Percentiles rank a stretch among this genome's conserved stretches.
Conservation (phyloP, 208 protist species). For the Herpetomonas tarakana region DNA sequence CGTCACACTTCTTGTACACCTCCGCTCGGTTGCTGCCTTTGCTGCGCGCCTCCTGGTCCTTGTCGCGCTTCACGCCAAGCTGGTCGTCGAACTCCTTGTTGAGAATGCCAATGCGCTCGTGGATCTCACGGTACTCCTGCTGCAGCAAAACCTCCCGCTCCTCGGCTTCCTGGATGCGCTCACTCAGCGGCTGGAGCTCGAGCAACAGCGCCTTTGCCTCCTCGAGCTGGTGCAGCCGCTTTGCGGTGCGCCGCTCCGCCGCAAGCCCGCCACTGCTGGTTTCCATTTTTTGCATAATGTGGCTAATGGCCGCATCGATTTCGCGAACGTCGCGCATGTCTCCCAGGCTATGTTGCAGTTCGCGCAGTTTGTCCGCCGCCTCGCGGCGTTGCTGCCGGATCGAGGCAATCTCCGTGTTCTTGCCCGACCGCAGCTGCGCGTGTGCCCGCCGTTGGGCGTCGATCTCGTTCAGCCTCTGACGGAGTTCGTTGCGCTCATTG, state of each 20-base stretch:
- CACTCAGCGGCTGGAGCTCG: constrained; percentile 59
- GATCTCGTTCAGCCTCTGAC: constrained; percentile 46
- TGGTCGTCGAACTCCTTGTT: constrained; percentile 44
- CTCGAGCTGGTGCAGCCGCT: constrained; percentile 55
- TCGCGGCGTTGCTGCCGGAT: constrained; percentile 57
- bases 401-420: constrained; percentile 61
- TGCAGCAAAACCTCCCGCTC: constrained; percentile 66
- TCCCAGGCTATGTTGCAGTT: constrained; percentile 51
- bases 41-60: constrained; percentile 46
- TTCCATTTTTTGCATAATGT: constrained; percentile 78
- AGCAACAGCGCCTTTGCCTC: constrained; percentile 64
- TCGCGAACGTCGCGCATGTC: constrained; percentile 59
- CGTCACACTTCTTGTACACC: constrained; percentile 58
- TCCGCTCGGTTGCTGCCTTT: constrained; percentile 30
- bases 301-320: constrained; percentile 66
- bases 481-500: constrained; percentile 39
- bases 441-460: constrained; percentile 42
- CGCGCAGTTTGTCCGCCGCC: constrained; percentile 37
- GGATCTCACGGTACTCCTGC: constrained; percentile 72
- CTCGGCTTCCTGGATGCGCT: constrained; percentile 57
- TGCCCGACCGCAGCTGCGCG: constrained; percentile 40
- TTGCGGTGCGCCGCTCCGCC: constrained; percentile 50
- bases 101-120: constrained; percentile 66
- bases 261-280: constrained; percentile 59
- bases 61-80: constrained; percentile 31